Evolutionary conservation across 2,329 filamentous ascomycete genomes (phyloP).

Genomic region (Alternaria conjuncta): DNA sequence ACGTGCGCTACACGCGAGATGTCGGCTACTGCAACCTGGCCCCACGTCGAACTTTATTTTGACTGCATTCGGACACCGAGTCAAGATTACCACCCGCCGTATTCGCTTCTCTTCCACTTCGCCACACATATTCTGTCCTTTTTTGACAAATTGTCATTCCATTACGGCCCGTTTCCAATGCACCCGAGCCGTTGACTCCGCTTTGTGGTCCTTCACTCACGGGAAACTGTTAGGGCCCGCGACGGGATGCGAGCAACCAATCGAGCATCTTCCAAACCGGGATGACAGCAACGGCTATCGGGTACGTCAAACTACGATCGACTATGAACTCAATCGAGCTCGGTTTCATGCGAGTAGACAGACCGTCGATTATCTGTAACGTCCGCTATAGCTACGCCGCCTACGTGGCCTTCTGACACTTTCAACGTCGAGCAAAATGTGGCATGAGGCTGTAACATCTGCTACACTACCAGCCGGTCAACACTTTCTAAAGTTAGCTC

Average conservation of each 20-base stretch:
- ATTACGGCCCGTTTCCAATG: not conserved
- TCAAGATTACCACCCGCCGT: slow-evolving; percentile 2
- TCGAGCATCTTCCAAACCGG: not conserved
- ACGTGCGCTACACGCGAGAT: not conserved
- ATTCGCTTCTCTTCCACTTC: not conserved
- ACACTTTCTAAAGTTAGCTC: not conserved
- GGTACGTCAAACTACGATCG: not conserved
- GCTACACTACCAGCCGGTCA: not conserved
- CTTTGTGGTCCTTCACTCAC: not conserved
- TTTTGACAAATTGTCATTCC: not conserved
- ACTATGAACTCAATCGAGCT: not conserved
- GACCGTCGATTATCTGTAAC: not conserved
- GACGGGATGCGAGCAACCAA: not conserved
- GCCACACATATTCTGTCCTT: not conserved
- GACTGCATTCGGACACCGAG: not conserved
- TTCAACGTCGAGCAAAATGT: not conserved
- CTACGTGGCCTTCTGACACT: not conserved
- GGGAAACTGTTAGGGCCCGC: not conserved
- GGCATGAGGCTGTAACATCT: not conserved
- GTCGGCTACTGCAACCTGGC: not conserved
- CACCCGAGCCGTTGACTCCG: not conserved
- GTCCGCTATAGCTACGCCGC: not conserved
- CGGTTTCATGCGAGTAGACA: not conserved
- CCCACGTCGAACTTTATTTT: slow-evolving; percentile 1
- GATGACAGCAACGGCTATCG: not conserved